phyloP scores from a whole-genome alignment of 2,329 filamentous ascomycete genomes.

The Pezicula radicicola region DNA sequence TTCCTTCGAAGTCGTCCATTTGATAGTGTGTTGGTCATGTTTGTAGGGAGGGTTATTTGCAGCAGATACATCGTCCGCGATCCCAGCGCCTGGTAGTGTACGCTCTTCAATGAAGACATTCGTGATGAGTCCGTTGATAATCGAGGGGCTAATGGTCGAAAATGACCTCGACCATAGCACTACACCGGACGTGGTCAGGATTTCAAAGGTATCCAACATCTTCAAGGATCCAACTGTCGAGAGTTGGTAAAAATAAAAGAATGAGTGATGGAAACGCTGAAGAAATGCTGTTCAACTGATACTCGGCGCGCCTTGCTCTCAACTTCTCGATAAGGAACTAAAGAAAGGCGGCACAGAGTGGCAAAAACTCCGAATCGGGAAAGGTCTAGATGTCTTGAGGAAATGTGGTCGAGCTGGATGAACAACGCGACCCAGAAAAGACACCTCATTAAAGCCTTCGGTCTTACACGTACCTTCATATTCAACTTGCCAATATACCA shows the following conservation, averaged over 20 bases:
- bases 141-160: conserved; percentile 71
- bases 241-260: background rate
- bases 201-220: conserved; percentile 97
- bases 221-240: conserved; percentile 5
- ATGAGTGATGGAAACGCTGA: background rate
- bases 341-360: background rate
- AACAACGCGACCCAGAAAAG: no score
- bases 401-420: conserved; percentile 2
- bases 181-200: conserved; percentile 91
- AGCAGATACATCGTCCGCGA: conserved; percentile 58
- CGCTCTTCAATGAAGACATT: conserved; percentile 98
- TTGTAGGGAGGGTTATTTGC: conserved; percentile 72
- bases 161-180: conserved; percentile 95
- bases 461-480: background rate
- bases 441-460: background rate
- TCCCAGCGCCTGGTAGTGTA: conserved; percentile 52
- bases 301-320: background rate
- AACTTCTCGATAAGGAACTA: background rate
- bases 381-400: conserved; percentile 2
- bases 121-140: conserved; percentile 92
- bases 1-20: conserved; percentile 92
- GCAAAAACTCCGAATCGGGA: conserved; percentile 3
- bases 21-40: conserved; percentile 90
- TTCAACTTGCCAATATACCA: background rate
- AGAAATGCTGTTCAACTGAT: background rate